A percentile compares a stretch with the other conserved stretches of the same genome.
Evolutionary conservation across 371 early-diverging fungal species (phyloP).

Genomic region (Saksenaea oblongispora): DNA sequence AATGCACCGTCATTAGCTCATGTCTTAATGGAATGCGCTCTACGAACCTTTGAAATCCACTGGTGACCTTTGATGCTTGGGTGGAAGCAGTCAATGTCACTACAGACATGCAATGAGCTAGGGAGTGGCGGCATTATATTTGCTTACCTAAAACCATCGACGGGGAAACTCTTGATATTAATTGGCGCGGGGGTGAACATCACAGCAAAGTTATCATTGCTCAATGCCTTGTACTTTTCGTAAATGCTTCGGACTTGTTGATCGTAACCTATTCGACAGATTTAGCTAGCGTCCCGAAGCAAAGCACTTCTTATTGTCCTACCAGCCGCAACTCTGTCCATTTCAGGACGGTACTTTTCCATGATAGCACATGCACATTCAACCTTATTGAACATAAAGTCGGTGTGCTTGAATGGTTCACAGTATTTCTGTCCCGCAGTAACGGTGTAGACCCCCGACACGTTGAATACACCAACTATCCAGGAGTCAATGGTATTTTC

Average conservation of each 20-base stretch:
- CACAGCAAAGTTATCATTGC: slow-evolving; percentile 15
- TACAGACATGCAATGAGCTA: no score
- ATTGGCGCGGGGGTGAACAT: slow-evolving; percentile 7
- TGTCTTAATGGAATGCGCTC: no score
- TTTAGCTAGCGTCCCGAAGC: background rate
- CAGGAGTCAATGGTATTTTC: background rate
- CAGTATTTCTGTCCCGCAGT: slow-evolving; percentile 13
- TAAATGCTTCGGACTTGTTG: slow-evolving; percentile 5
- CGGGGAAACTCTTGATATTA: slow-evolving; percentile 11
- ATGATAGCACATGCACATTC: slow-evolving; percentile 15
- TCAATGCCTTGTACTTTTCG: slow-evolving; percentile 11
- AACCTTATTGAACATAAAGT: slow-evolving; percentile 6
- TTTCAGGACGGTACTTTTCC: background rate
- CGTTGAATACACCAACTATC: slow-evolving; percentile 15
- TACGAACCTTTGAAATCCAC: slow-evolving; percentile 15
- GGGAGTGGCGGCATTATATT: no score
- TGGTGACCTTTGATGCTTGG: slow-evolving; percentile 11
- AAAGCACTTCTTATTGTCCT: background rate
- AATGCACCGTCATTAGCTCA: no score
- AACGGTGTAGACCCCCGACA: slow-evolving; percentile 13
- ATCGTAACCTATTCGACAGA: slow-evolving; percentile 7
- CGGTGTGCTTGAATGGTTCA: background rate
- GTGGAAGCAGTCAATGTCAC: slow-evolving; percentile 22
- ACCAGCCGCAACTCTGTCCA: slow-evolving; percentile 6
- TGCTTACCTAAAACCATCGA: slow-evolving; percentile 7